Percentiles rank a stretch among this genome's conserved stretches.
Conservation (phyloP, 2,329 filamentous ascomycete species). For the Venturia nashicola region DNA sequence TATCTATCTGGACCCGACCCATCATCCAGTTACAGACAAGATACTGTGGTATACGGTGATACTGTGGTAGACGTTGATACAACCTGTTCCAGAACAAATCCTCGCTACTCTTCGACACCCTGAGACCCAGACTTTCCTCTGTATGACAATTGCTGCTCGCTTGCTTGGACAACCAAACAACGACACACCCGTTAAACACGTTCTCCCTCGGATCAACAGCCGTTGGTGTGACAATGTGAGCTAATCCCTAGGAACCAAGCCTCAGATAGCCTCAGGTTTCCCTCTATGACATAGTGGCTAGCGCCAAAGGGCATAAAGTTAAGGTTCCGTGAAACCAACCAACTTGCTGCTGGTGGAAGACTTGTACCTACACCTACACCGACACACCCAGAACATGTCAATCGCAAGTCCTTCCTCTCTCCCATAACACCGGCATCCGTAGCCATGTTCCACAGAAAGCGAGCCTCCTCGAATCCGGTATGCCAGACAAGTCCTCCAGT, state of each 20-base stretch:
- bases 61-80: too few relatives aligned
- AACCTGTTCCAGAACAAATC: neutral
- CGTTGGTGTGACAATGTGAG: neutral
- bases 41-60: too few relatives aligned
- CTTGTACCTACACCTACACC: too few relatives aligned
- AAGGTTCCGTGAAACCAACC: neutral
- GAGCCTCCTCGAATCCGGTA: constrained; percentile 1
- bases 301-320: neutral
- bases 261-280: too few relatives aligned
- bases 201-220: neutral
- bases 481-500: neutral
- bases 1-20: too few relatives aligned
- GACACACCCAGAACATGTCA: neutral
- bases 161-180: too few relatives aligned
- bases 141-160: neutral
- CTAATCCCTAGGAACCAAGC: too few relatives aligned
- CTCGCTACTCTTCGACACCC: neutral
- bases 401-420: neutral
- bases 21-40: too few relatives aligned
- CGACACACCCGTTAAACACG: neutral
- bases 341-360: neutral
- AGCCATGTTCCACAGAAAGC: neutral
- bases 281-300: too few relatives aligned
- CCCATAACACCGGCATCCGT: neutral
- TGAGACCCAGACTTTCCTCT: neutral